Base-by-base conservation (phyloP, 768 basidiomycete genomes). In the Psilocybe subaeruginosa region DNA sequence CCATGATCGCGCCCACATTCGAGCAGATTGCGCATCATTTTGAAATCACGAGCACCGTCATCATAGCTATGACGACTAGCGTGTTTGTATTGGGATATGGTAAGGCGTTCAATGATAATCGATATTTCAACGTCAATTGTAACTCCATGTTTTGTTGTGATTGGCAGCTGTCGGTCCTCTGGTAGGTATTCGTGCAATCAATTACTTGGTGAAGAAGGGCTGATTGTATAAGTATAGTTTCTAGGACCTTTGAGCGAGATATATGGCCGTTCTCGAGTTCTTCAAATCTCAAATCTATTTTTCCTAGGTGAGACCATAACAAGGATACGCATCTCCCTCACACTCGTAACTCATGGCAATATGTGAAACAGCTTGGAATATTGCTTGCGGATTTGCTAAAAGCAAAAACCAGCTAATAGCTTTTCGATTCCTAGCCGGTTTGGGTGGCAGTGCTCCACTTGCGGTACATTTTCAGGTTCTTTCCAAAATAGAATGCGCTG, bases 391-490 rank as follows among this genome's bases (percentile, higher is more conserved):
- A 0, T 91, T 90, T 60, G 85, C 89, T 0, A 79, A 80, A 57
- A 88, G 77, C 53, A 77, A 79, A 58, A 74, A 72, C 0, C 82
- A 90, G 64, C 73, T 91, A 9, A 83, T 91, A 53, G 86, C 77
- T 0, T 92, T 92, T 66, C 83, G 90, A 17, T 85, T 92, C 64
- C 72, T 92, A 1, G 74, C 89, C 0, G 90, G 91, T 1, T 58
- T 92, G 1, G 91, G 91, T 27, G 91, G 90, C 0, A 87, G 88
- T 54, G 90, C 90, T 0, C 88, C 90, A 5, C 74, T 90, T 2
- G 72, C 85, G 7, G 84, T 90, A 64, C 16, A 76, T 2, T 67
- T 41, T n/a, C 11, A 41, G 16, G 11, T 16, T n/a, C 31, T 14
- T 4, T 23, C 23, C 23, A 23, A 23, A 23, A 23, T 23, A 23